phyloP scores from a whole-genome alignment of 208 protist genomes.

The Tetramitus jugosus region DNA sequence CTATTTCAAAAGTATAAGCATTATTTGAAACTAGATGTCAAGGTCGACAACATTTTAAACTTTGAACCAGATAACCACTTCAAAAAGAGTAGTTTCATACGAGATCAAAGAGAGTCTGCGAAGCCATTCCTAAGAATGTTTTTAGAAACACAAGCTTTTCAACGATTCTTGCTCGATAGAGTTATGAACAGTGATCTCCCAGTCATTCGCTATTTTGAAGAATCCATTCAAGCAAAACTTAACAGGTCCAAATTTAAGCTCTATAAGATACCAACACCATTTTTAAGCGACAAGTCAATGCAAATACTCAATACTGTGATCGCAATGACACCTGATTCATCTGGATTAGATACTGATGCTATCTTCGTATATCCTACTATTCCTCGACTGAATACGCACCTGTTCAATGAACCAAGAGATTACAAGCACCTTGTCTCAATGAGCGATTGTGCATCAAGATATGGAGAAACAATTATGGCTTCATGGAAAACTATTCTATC shows the following conservation, averaged over 20 bases:
- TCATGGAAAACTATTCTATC: constrained; percentile 23
- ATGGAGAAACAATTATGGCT: not conserved
- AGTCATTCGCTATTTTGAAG: constrained; percentile 36
- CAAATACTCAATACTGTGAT: not conserved
- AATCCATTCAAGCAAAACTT: constrained; percentile 30
- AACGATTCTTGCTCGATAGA: constrained; percentile 36
- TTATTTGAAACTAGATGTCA: not conserved
- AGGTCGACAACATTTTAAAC: not conserved
- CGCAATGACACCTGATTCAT: not conserved
- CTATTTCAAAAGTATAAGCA: not conserved
- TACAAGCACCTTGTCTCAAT: not conserved
- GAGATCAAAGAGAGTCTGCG: not conserved
- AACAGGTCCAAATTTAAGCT: constrained; percentile 2
- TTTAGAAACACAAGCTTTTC: constrained; percentile 34
- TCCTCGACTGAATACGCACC: not conserved
- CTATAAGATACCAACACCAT: not conserved
- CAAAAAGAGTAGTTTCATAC: not conserved
- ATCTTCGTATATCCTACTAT: not conserved
- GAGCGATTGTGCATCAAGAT: not conserved
- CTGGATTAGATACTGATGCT: not conserved
- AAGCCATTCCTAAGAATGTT: constrained; percentile 24
- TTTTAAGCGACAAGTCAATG: not conserved
- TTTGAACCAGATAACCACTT: not conserved
- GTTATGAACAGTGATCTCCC: constrained; percentile 16
- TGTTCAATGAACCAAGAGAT: not conserved